Base-by-base conservation (phyloP, 352 stramenopile genomes). In the Phytopythium litorale region DNA sequence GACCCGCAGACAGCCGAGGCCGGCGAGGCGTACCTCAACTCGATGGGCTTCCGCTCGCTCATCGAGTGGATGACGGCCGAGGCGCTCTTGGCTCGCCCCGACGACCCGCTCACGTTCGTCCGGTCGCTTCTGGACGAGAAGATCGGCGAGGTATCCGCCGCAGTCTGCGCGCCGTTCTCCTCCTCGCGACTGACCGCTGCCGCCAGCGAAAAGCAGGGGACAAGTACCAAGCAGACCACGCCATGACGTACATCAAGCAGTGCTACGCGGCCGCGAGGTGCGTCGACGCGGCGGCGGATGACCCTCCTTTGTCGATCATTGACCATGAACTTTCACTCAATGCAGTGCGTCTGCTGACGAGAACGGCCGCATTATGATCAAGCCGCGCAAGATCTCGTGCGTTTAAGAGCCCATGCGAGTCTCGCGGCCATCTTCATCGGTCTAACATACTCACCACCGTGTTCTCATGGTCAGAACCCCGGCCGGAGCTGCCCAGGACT, bases 11-110 rank as follows among this genome's bases (percentile, higher is more conserved):
- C 81, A 13, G 84, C 84, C 13, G 87, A 93, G 62, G 82, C 82
- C 11, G 84, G 84, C 0, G 87, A 94, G 66, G 76, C 83, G 53
- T 97, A 97, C 65, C 78, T 97, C 64, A 91, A 92, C 56, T 75
- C 73, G 18, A 89, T 95, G 62, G 88, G 90, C 58, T 97, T 97
- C 63, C 90, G 89, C 53, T 93, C 87, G 50, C 76, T 97, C 48
- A 92, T 96, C 63, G 90, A 97, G 71, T 97, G 87, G 85, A 68
- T 97, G 67, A 97, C 89, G 30, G 90, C 90, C 2, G 90, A 97
- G 56, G 76, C 85, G 32, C 74, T 97, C 55, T 60, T 96, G 33
- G 87, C 84, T 19, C 76, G 88, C 48, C 88, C 90, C 0, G 84
- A 96, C 21, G 90, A 97, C 62, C 90, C 90, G 19, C 63, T 97